A percentile compares a stretch with the other conserved stretches of the same genome.
Evolutionary conservation across 352 stramenopile species (phyloP).

Genomic region (Phytophthora meadii): DNA sequence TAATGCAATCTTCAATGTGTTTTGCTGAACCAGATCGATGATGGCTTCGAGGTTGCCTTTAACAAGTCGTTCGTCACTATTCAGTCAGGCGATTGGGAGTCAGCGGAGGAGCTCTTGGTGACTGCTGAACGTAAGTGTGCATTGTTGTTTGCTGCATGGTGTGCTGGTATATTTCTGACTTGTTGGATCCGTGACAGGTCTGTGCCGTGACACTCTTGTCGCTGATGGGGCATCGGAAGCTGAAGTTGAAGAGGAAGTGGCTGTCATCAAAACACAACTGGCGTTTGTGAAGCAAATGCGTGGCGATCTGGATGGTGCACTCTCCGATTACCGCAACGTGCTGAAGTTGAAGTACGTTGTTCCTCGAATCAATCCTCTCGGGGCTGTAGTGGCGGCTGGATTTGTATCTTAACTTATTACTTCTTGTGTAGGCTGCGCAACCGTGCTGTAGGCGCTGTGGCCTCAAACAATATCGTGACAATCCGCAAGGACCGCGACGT

Average conservation of each 20-base stretch:
- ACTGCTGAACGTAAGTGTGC: conserved; percentile 66
- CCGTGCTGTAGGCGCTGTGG: conserved; percentile 66
- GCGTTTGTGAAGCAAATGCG: conserved; percentile 85
- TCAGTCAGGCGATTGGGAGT: conserved; percentile 60
- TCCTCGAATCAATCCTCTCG: background rate
- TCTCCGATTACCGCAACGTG: conserved; percentile 80
- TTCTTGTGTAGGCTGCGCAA: conserved; percentile 56
- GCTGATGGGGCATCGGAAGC: conserved; percentile 57
- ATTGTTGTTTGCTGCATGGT: background rate
- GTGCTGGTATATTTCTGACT: conserved; percentile 1
- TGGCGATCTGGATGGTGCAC: conserved; percentile 68
- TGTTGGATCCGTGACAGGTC: conserved; percentile 38
- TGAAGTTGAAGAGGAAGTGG: conserved; percentile 78
- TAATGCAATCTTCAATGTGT: conserved; percentile 3
- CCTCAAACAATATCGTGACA: conserved; percentile 84
- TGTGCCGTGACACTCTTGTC: conserved; percentile 70
- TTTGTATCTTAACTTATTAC: background rate
- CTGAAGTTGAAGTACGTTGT: conserved; percentile 78
- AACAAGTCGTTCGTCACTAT: conserved; percentile 89
- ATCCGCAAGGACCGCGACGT: conserved; percentile 82
- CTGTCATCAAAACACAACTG: conserved; percentile 74
- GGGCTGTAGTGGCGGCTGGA: background rate
- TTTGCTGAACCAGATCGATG: conserved; percentile 53
- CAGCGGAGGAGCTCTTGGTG: conserved; percentile 51
- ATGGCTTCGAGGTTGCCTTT: conserved; percentile 83